Evolutionary conservation across 257 asterid genomes (phyloP), one percentile per base, ranked within the genome.

Genomic region (Penstemon barbatus): DNA sequence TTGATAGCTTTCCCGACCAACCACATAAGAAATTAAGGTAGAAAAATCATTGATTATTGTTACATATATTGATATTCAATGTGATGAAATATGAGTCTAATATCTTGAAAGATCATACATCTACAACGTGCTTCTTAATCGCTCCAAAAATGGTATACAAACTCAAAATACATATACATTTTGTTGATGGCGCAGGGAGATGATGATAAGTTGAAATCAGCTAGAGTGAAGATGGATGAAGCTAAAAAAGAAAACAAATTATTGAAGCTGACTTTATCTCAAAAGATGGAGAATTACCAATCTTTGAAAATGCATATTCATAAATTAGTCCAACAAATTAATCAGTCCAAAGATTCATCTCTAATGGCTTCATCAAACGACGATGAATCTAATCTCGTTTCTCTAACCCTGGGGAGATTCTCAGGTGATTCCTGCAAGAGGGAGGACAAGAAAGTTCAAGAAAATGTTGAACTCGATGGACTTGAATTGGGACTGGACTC

Each of bases 161-260:
- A 25, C 33, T 25, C 33, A 25, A 25, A 25, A 25, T 25, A 10
- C 38, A 0, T 6, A 57, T 67, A 18, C 43, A 5, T 5, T 9
- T 55, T 5, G 33, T 54, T 7, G 38, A 1, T 13, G 53, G 59
- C 63, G 74, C 83, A 79, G 83, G 74, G 33, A 25, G 33, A 25
- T 25, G 33, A 25, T 25, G 33, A 78, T 15, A 36, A 71, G 11
- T 65, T 78, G 60, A 66, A 61, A 50, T 69, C 72, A 71, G 71
- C 78, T 49, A 76, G 62, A 42, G 61, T 63, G 67, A 73, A 79
- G 76, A 79, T 84, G 74, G 81, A 63, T 64, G 57, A 77, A 63
- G 78, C 76, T n/a, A 77, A 81, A 61, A 75, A 81, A 74, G 89
- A 84, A 72, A 84, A 84, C 11, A 70, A 76, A 64, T 74, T 72